A percentile compares a stretch with the other conserved stretches of the same genome.
Conservation (phyloP, 2,329 filamentous ascomycete genomes). For the Diaporthe destruens region DNA sequence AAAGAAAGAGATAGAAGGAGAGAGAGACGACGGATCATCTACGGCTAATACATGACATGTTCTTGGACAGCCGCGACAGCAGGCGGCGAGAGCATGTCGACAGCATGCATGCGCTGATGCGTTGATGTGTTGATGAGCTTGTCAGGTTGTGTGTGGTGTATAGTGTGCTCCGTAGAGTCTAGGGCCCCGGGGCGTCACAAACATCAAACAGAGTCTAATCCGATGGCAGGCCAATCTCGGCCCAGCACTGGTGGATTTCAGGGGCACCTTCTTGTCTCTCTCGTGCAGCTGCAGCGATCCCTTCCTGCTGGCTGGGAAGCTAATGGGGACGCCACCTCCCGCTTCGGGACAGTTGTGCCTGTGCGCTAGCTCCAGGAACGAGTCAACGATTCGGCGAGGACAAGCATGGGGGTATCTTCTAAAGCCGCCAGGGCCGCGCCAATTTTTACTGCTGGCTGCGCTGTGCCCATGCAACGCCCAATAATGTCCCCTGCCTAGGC, state of each 20-base stretch:
- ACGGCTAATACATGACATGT: background rate
- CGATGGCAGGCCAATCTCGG: conserved; percentile 27
- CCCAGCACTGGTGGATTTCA: conserved; percentile 23
- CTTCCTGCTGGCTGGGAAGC: background rate
- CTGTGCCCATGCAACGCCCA: too few species aligned
- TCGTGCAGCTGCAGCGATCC: conserved; percentile 7
- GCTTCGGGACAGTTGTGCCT: background rate
- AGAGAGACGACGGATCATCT: background rate
- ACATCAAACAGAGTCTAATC: conserved; percentile 34
- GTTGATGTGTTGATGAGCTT: background rate
- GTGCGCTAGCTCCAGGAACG: conserved; percentile 19
- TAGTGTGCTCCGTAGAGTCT: too few species aligned
- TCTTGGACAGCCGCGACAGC: background rate
- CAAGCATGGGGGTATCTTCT: background rate
- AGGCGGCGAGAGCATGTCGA: background rate
- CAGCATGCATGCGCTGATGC: background rate
- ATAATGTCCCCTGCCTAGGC: too few species aligned
- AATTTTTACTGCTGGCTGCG: too few species aligned
- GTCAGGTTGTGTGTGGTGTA: conserved; percentile 5
- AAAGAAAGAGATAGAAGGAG: too few species aligned
- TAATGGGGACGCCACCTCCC: conserved; percentile 13
- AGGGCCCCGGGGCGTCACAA: conserved; percentile 11
- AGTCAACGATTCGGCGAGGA: conserved; percentile 21
- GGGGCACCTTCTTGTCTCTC: conserved; percentile 12
- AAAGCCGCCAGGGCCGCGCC: background rate